phyloP scores from a whole-genome alignment of 1,284 basidiomycete species.

The Marasmius fiardii region DNA sequence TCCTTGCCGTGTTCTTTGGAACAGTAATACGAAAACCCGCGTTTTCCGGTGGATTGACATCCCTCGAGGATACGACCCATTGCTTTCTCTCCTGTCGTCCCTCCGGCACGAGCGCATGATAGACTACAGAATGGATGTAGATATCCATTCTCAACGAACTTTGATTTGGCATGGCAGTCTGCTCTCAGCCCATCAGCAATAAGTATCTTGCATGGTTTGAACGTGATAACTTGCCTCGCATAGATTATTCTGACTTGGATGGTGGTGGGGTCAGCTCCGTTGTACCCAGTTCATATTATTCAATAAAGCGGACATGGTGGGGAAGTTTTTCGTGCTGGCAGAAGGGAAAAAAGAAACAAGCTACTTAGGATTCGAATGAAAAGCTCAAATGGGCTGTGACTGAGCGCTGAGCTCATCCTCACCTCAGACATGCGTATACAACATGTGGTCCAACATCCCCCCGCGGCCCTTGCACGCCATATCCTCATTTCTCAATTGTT shows the following conservation, averaged over 20 bases:
- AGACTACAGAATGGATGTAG: constrained; percentile 57
- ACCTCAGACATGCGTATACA: neutral
- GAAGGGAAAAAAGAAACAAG: neutral
- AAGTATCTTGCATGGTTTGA: no score
- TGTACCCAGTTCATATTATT: neutral
- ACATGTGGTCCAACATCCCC: neutral
- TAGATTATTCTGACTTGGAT: constrained; percentile 5
- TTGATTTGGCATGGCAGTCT: constrained; percentile 59
- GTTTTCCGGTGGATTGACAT: constrained; percentile 46
- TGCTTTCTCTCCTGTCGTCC: constrained; percentile 27
- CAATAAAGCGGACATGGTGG: neutral
- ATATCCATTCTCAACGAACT: constrained; percentile 51
- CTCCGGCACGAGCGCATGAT: constrained; percentile 47
- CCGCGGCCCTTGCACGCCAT: constrained; percentile 4
- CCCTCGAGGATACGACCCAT: constrained; percentile 41
- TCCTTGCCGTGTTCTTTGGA: constrained; percentile 54
- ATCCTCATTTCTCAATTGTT: constrained; percentile 3
- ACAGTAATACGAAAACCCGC: constrained; percentile 49
- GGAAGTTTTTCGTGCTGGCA: no score
- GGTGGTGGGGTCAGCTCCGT: neutral
- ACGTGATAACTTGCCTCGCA: neutral
- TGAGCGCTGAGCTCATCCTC: neutral
- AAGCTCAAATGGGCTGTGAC: neutral
- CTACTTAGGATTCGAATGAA: neutral
- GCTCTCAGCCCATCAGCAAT: neutral